phyloP scores from a whole-genome alignment of 805 yeast genomes.

The Ogataea populi-albae region DNA sequence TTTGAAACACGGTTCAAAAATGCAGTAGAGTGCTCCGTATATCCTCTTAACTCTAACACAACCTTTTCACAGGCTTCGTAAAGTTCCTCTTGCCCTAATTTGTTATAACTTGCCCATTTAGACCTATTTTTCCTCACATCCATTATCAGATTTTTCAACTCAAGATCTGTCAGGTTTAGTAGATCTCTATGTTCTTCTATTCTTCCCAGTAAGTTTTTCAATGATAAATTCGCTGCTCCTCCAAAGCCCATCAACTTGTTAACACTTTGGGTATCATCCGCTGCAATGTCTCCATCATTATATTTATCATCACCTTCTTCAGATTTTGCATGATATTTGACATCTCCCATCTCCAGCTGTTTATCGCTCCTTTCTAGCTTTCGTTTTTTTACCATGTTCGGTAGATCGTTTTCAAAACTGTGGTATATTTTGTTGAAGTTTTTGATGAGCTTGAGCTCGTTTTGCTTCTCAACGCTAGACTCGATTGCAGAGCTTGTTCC shows the following conservation, averaged over 20 bases:
- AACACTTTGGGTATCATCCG: constrained; percentile 26
- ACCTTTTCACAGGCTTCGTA: constrained; percentile 98
- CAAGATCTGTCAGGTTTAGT: constrained; percentile 71
- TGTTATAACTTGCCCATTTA: constrained; percentile 95
- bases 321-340: constrained; percentile 6
- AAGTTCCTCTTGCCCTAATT: constrained; percentile 94
- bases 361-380: constrained; percentile 79
- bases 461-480: constrained; percentile 42
- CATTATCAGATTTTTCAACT: constrained; percentile 77
- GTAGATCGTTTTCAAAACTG: constrained; percentile 71
- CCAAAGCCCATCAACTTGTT: constrained; percentile 32
- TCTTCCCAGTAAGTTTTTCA: constrained; percentile 74
- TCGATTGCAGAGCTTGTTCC: constrained; percentile 36
- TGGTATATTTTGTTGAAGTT: constrained; percentile 74
- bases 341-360: constrained; percentile 46
- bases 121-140: constrained; percentile 95
- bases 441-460: constrained; percentile 43
- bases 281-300: constrained; percentile 12
- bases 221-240: constrained; percentile 73
- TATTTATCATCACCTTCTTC: constrained; percentile 16
- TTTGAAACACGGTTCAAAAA: constrained; percentile 94
- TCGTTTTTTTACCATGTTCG: constrained; percentile 69
- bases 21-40: constrained; percentile 95
- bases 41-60: constrained; percentile 81
- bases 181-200: constrained; percentile 81